Conservation (phyloP, 148 eudicot genomes). For the Arbutus unedo region DNA sequence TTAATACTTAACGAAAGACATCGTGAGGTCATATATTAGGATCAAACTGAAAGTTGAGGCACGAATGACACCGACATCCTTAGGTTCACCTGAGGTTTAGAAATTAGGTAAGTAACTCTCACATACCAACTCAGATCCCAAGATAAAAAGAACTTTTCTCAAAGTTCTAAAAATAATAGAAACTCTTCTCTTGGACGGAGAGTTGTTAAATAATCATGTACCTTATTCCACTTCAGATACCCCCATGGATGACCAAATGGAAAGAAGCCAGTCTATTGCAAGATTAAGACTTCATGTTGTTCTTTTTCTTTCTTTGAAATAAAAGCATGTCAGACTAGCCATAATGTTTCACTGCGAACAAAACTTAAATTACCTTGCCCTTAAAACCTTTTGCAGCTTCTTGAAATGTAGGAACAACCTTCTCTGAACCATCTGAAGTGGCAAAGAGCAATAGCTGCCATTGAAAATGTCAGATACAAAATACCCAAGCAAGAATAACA, state of each 20-base stretch:
- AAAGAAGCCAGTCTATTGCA: background rate
- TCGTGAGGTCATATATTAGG: background rate
- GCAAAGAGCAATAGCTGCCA: constrained; percentile 78
- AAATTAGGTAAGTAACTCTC: background rate
- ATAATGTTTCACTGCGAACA: background rate
- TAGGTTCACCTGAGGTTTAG: background rate
- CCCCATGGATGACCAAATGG: background rate
- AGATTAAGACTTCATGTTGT: constrained; percentile 4
- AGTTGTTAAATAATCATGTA: background rate
- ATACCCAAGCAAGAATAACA: background rate
- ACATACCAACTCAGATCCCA: background rate
- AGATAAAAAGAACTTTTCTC: background rate
- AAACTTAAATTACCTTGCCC: constrained; percentile 65
- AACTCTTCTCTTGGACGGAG: background rate
- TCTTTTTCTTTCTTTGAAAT: background rate
- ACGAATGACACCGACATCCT: background rate
- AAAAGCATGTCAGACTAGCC: background rate
- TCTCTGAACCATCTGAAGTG: constrained; percentile 61
- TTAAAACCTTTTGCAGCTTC: constrained; percentile 81
- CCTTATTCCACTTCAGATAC: background rate
- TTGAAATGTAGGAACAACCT: constrained; percentile 58
- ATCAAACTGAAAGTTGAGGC: background rate
- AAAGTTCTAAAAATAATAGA: background rate
- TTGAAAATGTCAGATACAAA: constrained; percentile 16
- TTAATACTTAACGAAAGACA: background rate